A percentile compares a stretch with the other conserved stretches of the same genome.
Evolutionary conservation across 148 eudicot species (phyloP).

Genomic region (Rhododendron ovatum): DNA sequence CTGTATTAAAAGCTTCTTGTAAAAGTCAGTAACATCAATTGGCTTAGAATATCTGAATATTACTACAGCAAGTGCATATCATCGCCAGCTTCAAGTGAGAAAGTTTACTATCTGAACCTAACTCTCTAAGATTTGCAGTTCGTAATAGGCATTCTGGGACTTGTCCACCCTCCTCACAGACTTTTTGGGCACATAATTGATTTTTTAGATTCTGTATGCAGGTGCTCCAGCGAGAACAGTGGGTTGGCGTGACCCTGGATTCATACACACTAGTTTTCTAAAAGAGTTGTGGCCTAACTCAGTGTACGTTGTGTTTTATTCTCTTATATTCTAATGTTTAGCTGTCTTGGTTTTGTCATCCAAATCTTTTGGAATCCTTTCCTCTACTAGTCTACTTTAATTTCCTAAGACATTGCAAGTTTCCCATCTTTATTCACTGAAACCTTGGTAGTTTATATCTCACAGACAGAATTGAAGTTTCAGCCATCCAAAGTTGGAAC

Average conservation of each 20-base stretch:
- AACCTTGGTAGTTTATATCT: background rate
- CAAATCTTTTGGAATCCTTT: background rate
- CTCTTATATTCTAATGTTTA: background rate
- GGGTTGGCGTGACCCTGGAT: constrained; percentile 74
- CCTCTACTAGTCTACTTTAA: background rate
- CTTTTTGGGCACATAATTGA: background rate
- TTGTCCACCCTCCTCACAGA: background rate
- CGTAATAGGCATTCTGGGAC: background rate
- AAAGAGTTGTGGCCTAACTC: constrained; percentile 61
- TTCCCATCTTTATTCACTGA: background rate
- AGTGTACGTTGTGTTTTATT: constrained; percentile 28
- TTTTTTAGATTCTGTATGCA: constrained; percentile 17
- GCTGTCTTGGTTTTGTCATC: background rate
- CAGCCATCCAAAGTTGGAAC: background rate
- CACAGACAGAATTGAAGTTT: background rate
- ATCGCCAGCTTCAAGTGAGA: background rate
- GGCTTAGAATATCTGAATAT: background rate
- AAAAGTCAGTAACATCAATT: background rate
- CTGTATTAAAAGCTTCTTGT: background rate
- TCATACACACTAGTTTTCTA: constrained; percentile 48
- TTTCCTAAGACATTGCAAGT: background rate
- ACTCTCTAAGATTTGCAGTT: background rate
- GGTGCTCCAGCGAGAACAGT: constrained; percentile 69
- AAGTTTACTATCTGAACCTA: background rate
- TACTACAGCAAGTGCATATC: background rate